A percentile compares a stretch with the other conserved stretches of the same genome.
Evolutionary conservation across 2,329 filamentous ascomycete genomes (phyloP).

Genomic region (Ophiosphaerella korrae): DNA sequence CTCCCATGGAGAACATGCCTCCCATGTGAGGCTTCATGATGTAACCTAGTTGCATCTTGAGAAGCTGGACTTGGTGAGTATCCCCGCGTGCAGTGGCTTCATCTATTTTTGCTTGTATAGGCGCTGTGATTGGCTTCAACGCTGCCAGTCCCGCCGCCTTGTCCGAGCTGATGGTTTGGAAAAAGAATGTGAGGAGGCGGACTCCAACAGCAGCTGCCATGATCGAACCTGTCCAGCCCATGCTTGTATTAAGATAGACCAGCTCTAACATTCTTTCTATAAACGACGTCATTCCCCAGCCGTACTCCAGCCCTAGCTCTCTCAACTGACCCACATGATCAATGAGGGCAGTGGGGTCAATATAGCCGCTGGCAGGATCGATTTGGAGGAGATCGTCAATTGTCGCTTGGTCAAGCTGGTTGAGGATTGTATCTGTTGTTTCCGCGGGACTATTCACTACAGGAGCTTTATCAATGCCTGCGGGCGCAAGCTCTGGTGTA

Average conservation of each 20-base stretch:
- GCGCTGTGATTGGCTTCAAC: constrained; percentile 62
- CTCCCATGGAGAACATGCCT: constrained; percentile 47
- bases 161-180: constrained; percentile 67
- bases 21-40: constrained; percentile 53
- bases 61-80: constrained; percentile 39
- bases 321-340: constrained; percentile 83
- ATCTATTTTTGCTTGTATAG: constrained; percentile 62
- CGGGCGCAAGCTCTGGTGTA: constrained; percentile 43
- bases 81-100: constrained; percentile 52
- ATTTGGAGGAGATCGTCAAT: constrained; percentile 29
- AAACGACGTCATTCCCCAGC: constrained; percentile 75
- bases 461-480: constrained; percentile 40
- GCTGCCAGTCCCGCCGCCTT: constrained; percentile 66
- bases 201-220: constrained; percentile 67
- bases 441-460: constrained; percentile 30
- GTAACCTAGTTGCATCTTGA: constrained; percentile 54
- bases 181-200: constrained; percentile 66
- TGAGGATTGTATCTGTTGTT: constrained; percentile 7
- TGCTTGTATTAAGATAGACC: constrained; percentile 73
- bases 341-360: constrained; percentile 62
- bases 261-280: constrained; percentile 83
- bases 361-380: constrained; percentile 16
- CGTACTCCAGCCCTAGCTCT: constrained; percentile 83
- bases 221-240: constrained; percentile 85
- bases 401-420: constrained; percentile 12